These are phyloP conservation scores for Cyclospora cayetanensis DNA, from an alignment of 169 alveolate genomes.

Conservation along the genomic window DNA sequence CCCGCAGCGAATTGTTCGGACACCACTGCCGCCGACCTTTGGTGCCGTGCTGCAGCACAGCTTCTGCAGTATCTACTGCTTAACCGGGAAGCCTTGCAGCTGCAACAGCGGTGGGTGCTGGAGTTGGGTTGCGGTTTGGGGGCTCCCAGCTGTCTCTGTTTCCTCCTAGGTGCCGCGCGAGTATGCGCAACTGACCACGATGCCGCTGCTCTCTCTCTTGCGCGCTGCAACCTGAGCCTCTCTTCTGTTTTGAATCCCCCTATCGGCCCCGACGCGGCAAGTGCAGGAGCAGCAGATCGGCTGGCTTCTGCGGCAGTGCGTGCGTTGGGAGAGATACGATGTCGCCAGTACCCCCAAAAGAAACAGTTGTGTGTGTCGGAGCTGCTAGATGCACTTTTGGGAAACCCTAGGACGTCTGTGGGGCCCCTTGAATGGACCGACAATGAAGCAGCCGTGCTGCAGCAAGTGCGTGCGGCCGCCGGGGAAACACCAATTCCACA, in stretches of 20 bases:
- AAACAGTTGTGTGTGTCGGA: conserved; percentile 13
- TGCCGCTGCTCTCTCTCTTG: background rate
- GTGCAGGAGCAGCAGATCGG: conserved; percentile 2
- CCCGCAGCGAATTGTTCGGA: background rate
- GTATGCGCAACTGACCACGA: background rate
- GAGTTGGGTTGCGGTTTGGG: conserved; percentile 48
- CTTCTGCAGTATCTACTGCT: conserved; percentile 27
- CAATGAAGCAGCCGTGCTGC: background rate
- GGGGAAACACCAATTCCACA: background rate
- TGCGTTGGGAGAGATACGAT: background rate
- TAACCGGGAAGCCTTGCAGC: conserved; percentile 31
- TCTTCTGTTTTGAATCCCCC: background rate
- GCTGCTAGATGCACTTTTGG: background rate
- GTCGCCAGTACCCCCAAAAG: background rate
- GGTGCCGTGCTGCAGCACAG: conserved; percentile 31
- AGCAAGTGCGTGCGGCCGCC: conserved; percentile 39
- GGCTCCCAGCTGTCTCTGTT: conserved; percentile 33
- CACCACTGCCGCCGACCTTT: conserved; percentile 6
- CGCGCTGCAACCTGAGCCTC: background rate
- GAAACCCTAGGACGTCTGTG: background rate
- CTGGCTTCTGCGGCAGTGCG: conserved; percentile 19
- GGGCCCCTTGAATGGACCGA: conserved; percentile 51
- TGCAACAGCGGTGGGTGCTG: conserved; percentile 39
- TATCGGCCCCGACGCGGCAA: background rate
- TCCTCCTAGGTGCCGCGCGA: background rate